Percentiles rank a stretch among this genome's conserved stretches.
These are phyloP conservation scores for Neoarthrinium moseri DNA, from an alignment of 2,329 filamentous ascomycete genomes.

Conservation along the genomic window DNA sequence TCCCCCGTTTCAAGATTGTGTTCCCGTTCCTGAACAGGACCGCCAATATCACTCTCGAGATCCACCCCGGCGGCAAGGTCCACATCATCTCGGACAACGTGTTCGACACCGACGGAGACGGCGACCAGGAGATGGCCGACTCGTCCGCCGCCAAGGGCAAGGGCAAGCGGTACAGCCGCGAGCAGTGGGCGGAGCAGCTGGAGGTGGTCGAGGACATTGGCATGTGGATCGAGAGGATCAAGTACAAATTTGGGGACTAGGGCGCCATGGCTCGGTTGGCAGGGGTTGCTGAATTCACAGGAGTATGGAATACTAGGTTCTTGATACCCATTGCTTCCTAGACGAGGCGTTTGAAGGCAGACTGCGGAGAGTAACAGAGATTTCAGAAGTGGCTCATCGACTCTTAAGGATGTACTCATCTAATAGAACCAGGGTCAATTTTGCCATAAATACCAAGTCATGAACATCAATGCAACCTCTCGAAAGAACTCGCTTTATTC, in stretches of 20 bases:
- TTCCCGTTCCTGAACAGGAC: constrained; percentile 51
- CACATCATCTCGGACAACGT: constrained; percentile 59
- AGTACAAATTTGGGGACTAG: constrained; percentile 18
- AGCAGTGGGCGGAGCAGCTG: constrained; percentile 43
- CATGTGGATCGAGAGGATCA: constrained; percentile 38
- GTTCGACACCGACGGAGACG: constrained; percentile 24
- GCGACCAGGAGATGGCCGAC: constrained; percentile 14
- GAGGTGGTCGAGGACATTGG: constrained; percentile 52
- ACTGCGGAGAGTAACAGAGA: too few species aligned
- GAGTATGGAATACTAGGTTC: not conserved
- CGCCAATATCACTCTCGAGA: constrained; percentile 55
- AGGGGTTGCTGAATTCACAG: too few species aligned
- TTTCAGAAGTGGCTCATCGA: too few species aligned
- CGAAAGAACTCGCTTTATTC: too few species aligned
- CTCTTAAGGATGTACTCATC: too few species aligned
- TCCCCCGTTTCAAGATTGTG: constrained; percentile 49
- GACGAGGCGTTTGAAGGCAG: too few species aligned
- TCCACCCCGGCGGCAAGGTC: constrained; percentile 59
- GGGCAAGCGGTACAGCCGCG: constrained; percentile 33
- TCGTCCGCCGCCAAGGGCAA: constrained; percentile 18
- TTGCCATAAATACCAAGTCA: too few species aligned
- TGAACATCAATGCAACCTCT: too few species aligned
- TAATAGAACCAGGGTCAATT: too few species aligned
- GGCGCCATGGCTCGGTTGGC: too few species aligned
- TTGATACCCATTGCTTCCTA: not conserved